These are phyloP conservation scores for Pseudocercospora pini-densiflorae DNA, from an alignment of 2,329 filamentous ascomycete species.

Conservation along the genomic window DNA sequence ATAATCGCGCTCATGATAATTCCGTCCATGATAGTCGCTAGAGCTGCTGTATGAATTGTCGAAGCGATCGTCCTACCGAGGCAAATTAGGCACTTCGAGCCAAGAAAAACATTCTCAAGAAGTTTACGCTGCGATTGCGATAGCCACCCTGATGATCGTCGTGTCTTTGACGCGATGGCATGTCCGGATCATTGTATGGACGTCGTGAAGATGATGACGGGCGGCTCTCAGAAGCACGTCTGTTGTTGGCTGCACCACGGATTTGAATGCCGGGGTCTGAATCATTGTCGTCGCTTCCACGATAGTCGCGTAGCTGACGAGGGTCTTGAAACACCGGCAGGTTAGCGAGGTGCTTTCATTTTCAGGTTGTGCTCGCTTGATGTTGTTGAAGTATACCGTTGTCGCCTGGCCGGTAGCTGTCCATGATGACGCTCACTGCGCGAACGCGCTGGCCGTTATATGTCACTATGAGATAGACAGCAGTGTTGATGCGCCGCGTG, in stretches of 20 bases:
- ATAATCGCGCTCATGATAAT: slow-evolving; percentile 11
- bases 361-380: slow-evolving; percentile 19
- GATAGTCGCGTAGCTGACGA: slow-evolving; percentile 11
- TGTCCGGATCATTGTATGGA: slow-evolving; percentile 21
- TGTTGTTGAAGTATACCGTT: slow-evolving; percentile 24
- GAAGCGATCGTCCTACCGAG: slow-evolving; percentile 22
- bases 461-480: not conserved
- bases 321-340: slow-evolving; percentile 22
- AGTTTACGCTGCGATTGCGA: slow-evolving; percentile 18
- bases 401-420: slow-evolving; percentile 22
- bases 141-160: slow-evolving; percentile 4
- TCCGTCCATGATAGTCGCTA: slow-evolving; percentile 17
- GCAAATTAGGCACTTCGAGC: slow-evolving; percentile 21
- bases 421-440: slow-evolving; percentile 18
- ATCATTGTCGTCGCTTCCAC: slow-evolving; percentile 7
- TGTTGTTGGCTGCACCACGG: slow-evolving; percentile 17
- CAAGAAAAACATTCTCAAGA: not conserved
- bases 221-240: slow-evolving; percentile 12
- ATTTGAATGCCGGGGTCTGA: slow-evolving; percentile 20
- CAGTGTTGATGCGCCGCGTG: not conserved
- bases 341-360: slow-evolving; percentile 23
- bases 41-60: slow-evolving; percentile 19
- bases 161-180: slow-evolving; percentile 5
- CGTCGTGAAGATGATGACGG: slow-evolving; percentile 17
- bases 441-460: not conserved